Conservation (phyloP, 345 rosid species). For the Raphanus sativus region DNA sequence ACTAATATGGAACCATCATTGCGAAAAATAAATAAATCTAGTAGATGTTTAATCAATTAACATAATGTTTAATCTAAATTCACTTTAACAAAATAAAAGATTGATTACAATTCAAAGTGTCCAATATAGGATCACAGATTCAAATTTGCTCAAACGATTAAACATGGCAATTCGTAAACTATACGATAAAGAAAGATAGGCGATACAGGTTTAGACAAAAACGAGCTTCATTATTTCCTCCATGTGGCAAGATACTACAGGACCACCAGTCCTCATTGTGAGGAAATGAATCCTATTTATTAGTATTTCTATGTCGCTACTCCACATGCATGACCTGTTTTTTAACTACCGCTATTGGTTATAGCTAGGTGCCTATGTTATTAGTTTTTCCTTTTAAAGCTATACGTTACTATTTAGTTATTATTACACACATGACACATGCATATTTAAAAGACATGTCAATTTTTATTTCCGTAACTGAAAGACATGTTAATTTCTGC, state of each 20-base stretch:
- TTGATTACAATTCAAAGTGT: neutral
- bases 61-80: neutral
- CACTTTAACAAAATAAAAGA: neutral
- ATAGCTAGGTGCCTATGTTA: neutral
- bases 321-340: constrained; percentile 38
- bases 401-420: neutral
- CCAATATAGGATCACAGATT: neutral
- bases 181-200: neutral
- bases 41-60: neutral
- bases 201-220: neutral
- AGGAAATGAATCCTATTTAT: constrained; percentile 15
- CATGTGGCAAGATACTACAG: constrained; percentile 28
- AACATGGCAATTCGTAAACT: neutral
- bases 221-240: constrained; percentile 13
- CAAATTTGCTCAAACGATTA: neutral
- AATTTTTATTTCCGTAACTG: neutral
- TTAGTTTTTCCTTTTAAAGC: neutral
- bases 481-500: neutral
- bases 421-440: neutral
- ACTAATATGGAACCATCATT: neutral
- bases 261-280: constrained; percentile 31
- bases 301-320: neutral
- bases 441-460: neutral
- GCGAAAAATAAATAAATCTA: neutral
- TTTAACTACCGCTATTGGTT: constrained; percentile 1